phyloP scores from a whole-genome alignment of 2,329 filamentous ascomycete species.

The Chalara sp. region DNA sequence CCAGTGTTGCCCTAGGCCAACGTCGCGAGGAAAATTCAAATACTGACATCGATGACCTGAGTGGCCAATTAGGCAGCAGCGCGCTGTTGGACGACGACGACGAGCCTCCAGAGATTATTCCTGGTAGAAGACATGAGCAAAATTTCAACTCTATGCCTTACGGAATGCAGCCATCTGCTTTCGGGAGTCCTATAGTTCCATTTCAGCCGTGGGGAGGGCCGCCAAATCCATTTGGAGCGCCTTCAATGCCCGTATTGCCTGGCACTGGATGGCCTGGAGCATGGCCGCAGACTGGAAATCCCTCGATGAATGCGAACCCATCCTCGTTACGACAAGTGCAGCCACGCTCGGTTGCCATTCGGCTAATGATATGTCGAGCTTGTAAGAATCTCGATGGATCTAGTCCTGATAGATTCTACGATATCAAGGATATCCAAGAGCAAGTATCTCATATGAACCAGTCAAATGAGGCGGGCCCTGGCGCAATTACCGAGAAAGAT shows the following conservation, averaged over 20 bases:
- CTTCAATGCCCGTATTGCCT: conserved; percentile 25
- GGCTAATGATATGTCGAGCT: conserved; percentile 68
- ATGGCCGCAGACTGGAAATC: conserved; percentile 27
- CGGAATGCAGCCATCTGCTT: conserved; percentile 24
- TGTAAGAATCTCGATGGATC: conserved; percentile 56
- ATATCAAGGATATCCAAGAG: conserved; percentile 58
- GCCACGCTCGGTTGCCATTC: conserved; percentile 51
- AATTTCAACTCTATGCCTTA: conserved; percentile 23
- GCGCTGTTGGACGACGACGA: conserved; percentile 74
- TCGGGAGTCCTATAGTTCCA: conserved; percentile 20
- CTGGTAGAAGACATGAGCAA: conserved; percentile 29
- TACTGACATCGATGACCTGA: conserved; percentile 62
- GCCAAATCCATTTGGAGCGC: conserved; percentile 26
- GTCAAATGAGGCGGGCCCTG: conserved; percentile 40
- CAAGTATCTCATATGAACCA: conserved; percentile 46
- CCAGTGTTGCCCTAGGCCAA: conserved; percentile 57
- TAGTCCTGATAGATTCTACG: conserved; percentile 59
- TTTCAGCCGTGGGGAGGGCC: conserved; percentile 27
- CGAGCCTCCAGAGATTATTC: conserved; percentile 38
- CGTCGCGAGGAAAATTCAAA: conserved; percentile 34
- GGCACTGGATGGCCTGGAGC: conserved; percentile 17
- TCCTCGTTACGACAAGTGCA: conserved; percentile 39
- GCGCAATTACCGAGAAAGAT: conserved; percentile 51
- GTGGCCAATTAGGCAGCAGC: conserved; percentile 80
- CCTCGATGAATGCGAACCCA: conserved; percentile 39